Percentiles rank a stretch among this genome's conserved stretches.
phyloP scores from a whole-genome alignment of 805 yeast genomes.

The Yamadazyma sp. region DNA sequence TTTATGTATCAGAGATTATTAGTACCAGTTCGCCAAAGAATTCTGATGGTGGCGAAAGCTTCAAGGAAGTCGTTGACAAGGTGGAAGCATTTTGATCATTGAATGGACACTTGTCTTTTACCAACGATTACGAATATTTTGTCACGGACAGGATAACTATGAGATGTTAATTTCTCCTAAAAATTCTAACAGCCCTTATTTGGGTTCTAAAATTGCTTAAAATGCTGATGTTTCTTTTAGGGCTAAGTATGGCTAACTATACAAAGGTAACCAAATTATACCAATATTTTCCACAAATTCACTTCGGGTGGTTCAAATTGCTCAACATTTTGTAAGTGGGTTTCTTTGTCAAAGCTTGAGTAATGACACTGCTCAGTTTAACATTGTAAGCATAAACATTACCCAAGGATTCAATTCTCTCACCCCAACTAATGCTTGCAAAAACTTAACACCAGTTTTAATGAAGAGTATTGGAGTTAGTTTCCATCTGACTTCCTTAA shows the following conservation, averaged over 20 bases:
- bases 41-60: slow-evolving; percentile 22
- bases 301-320: slow-evolving; percentile 53
- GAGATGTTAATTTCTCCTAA: slow-evolving; percentile 52
- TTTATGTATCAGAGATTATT: too few relatives aligned
- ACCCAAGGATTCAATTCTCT: slow-evolving; percentile 55
- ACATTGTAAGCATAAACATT: slow-evolving; percentile 45
- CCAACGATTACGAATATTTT: slow-evolving; percentile 52
- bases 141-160: slow-evolving; percentile 29
- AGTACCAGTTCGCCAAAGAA: too few relatives aligned
- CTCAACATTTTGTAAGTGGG: slow-evolving; percentile 55
- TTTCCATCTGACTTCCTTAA: slow-evolving; percentile 46
- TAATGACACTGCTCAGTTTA: slow-evolving; percentile 23
- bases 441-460: slow-evolving; percentile 27
- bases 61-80: slow-evolving; percentile 24
- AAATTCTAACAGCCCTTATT: slow-evolving; percentile 41
- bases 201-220: slow-evolving; percentile 52
- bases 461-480: slow-evolving; percentile 21
- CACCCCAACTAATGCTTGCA: slow-evolving; percentile 45
- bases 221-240: slow-evolving; percentile 49
- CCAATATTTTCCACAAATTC: slow-evolving; percentile 56
- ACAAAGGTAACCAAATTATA: slow-evolving; percentile 30
- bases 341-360: slow-evolving; percentile 48
- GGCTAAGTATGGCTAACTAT: slow-evolving; percentile 47
- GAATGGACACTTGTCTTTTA: slow-evolving; percentile 51
- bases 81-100: slow-evolving; percentile 23